phyloP scores from a whole-genome alignment of 75 land plant genomes.

The Ceratopteris richardii region DNA sequence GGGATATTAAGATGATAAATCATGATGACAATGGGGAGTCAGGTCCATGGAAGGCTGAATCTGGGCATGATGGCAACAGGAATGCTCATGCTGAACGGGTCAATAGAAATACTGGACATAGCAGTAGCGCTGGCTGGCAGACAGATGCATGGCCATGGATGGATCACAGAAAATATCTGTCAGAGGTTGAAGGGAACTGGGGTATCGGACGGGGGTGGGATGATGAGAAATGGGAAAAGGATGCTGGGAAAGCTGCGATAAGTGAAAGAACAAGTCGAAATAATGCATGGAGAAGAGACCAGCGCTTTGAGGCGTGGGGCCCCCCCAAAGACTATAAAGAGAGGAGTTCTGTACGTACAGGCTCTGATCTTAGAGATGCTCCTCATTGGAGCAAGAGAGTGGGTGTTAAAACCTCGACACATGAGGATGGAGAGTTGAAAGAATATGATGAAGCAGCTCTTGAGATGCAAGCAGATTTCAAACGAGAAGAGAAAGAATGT shows the following conservation, averaged over 20 bases:
- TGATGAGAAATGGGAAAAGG: background rate
- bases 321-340: background rate
- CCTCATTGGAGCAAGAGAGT: too few relatives aligned
- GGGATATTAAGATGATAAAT: background rate
- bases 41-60: background rate
- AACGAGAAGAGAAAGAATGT: conserved; percentile 48
- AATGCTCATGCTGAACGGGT: background rate
- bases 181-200: background rate
- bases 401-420: conserved; percentile 21
- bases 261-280: background rate
- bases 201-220: background rate
- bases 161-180: background rate
- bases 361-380: background rate
- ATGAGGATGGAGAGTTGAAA: conserved; percentile 28
- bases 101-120: background rate
- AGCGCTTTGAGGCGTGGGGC: background rate
- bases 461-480: conserved; percentile 46
- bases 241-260: background rate
- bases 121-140: background rate
- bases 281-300: background rate
- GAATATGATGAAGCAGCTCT: conserved; percentile 40
- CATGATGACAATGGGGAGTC: background rate
- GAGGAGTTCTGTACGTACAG: background rate
- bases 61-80: background rate
- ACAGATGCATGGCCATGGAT: background rate